Percentiles rank a stretch among this genome's conserved stretches.
phyloP scores from a whole-genome alignment of 768 basidiomycete genomes.

The Pisolithus orientalis region DNA sequence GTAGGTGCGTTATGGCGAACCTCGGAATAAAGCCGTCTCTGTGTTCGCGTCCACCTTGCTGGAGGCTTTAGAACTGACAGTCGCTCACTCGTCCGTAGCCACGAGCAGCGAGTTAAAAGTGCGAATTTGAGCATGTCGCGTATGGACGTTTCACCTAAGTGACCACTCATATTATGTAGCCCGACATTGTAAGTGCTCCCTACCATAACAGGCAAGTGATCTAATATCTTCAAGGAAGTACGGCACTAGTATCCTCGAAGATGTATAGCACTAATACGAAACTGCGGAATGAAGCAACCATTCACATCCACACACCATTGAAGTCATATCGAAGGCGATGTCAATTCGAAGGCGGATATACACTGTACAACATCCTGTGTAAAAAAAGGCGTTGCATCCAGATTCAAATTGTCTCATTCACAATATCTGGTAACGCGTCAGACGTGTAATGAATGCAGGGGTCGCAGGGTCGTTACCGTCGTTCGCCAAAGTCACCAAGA shows the following conservation, averaged over 20 bases:
- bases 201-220: too few relatives aligned
- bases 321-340: too few relatives aligned
- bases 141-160: not conserved
- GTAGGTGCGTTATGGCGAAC: conserved; percentile 13
- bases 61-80: not conserved
- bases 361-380: too few relatives aligned
- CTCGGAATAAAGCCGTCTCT: conserved; percentile 13
- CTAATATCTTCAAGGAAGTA: too few relatives aligned
- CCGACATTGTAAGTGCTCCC: too few relatives aligned
- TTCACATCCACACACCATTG: too few relatives aligned
- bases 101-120: not conserved
- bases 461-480: conserved; percentile 44
- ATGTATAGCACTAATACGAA: too few relatives aligned
- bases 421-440: conserved; percentile 14
- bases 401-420: conserved; percentile 5
- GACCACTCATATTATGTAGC: too few relatives aligned
- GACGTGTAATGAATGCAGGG: not conserved
- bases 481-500: conserved; percentile 95
- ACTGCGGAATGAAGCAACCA: too few relatives aligned
- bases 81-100: not conserved
- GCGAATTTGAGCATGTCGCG: not conserved
- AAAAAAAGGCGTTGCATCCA: too few relatives aligned
- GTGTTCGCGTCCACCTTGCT: not conserved
- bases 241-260: too few relatives aligned
- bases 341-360: too few relatives aligned